phyloP scores from a whole-genome alignment of 2,329 filamentous ascomycete genomes.

The Cladobotryum mycophilum region DNA sequence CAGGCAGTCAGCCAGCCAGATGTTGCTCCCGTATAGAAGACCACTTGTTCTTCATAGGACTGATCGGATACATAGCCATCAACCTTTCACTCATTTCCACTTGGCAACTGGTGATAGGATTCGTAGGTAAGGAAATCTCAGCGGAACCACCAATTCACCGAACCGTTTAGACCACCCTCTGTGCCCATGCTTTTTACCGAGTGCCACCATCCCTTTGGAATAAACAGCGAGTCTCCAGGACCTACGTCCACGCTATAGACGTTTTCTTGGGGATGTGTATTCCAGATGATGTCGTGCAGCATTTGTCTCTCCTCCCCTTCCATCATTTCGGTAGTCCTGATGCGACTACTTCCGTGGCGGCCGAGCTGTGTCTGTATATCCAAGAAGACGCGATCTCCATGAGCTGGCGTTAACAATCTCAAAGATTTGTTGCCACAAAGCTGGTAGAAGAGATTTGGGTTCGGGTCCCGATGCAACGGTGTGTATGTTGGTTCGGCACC shows the following conservation, averaged over 20 bases:
- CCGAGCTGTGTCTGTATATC: constrained; percentile 38
- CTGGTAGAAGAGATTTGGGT: constrained; percentile 88
- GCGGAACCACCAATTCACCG: constrained; percentile 42
- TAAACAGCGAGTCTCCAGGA: constrained; percentile 41
- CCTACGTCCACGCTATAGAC: constrained; percentile 50
- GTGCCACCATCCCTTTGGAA: constrained; percentile 41
- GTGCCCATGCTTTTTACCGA: constrained; percentile 35
- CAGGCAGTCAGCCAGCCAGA: too few species aligned
- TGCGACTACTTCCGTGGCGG: constrained; percentile 34
- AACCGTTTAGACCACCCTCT: constrained; percentile 33
- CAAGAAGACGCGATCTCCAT: constrained; percentile 60
- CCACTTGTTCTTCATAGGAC: too few species aligned
- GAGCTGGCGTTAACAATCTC: constrained; percentile 59
- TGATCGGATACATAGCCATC: too few species aligned
- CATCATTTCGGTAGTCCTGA: constrained; percentile 91
- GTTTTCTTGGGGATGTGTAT: constrained; percentile 22
- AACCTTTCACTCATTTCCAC: too few species aligned
- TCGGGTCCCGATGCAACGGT: constrained; percentile 86
- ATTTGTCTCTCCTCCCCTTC: constrained; percentile 61
- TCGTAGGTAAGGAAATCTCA: constrained; percentile 13
- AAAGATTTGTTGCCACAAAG: constrained; percentile 66
- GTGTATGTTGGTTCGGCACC: constrained; percentile 83
- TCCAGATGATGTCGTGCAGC: constrained; percentile 69
- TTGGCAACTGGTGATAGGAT: too few species aligned
- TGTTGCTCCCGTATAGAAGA: too few species aligned